Percentiles rank a stretch among this genome's conserved stretches.
Evolutionary conservation across 129 eudicot species (phyloP).

Genomic region (carrot (Daucus carota)): DNA sequence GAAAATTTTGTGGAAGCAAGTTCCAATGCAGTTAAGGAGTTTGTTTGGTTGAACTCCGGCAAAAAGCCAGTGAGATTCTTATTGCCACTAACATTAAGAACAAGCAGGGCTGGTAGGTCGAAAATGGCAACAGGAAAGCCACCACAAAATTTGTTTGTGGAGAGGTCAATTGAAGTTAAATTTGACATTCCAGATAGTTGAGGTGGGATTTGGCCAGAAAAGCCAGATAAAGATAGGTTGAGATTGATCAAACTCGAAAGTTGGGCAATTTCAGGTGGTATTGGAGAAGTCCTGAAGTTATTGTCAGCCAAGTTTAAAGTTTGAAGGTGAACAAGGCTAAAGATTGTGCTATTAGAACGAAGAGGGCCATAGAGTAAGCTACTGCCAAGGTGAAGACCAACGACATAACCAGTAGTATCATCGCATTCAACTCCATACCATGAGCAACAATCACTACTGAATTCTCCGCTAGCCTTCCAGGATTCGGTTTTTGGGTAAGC

Average conservation of each 20-base stretch:
- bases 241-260: not conserved
- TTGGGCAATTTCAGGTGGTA: constrained; percentile 8
- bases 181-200: not conserved
- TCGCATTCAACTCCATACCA: constrained; percentile 20
- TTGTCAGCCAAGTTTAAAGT: constrained; percentile 14
- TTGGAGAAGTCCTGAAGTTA: constrained; percentile 15
- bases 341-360: constrained; percentile 14
- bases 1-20: constrained; percentile 13
- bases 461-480: not conserved
- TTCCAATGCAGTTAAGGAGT: constrained; percentile 2
- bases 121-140: constrained; percentile 22
- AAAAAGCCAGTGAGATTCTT: constrained; percentile 17
- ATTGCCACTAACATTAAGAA: constrained; percentile 7
- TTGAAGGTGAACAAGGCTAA: constrained; percentile 19
- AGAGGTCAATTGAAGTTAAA: constrained; percentile 10
- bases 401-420: constrained; percentile 5
- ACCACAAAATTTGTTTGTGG: not conserved
- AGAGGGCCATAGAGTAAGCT: constrained; percentile 18
- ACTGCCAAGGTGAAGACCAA: constrained; percentile 19
- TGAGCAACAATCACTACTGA: constrained; percentile 12
- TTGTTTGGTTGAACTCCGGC: constrained; percentile 20
- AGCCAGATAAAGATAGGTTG: constrained; percentile 2
- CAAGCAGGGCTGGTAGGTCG: constrained; percentile 14
- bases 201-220: constrained; percentile 14
- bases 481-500: constrained; percentile 13